A percentile compares a stretch with the other conserved stretches of the same genome.
phyloP scores from a whole-genome alignment of 257 asterid genomes.

The Ocimum tenuiflorum region DNA sequence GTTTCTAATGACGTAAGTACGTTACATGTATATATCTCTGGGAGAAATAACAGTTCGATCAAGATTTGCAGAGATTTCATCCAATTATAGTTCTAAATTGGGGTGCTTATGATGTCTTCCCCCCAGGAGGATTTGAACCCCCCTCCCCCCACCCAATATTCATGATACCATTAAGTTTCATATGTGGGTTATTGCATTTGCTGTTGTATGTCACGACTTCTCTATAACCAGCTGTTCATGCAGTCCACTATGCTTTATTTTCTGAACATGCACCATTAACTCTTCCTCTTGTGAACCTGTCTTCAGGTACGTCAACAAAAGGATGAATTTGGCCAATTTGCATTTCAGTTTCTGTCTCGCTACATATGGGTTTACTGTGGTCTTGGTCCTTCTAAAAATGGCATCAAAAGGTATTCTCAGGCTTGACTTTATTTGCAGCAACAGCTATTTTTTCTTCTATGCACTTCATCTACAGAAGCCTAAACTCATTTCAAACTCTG shows the following conservation, averaged over 20 bases:
- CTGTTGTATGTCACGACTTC: not conserved
- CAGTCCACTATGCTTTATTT: not conserved
- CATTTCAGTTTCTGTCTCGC: conserved; percentile 56
- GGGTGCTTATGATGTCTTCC: too few species aligned
- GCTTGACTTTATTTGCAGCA: not conserved
- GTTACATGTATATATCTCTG: too few species aligned
- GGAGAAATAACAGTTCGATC: not conserved
- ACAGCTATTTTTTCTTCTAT: conserved; percentile 4
- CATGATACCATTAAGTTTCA: not conserved
- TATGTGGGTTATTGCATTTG: not conserved
- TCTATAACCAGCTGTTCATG: not conserved
- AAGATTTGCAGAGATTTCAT: not conserved
- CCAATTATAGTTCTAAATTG: too few species aligned
- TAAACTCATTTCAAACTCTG: not conserved
- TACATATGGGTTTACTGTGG: conserved; percentile 84
- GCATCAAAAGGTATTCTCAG: conserved; percentile 58
- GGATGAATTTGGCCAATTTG: conserved; percentile 50
- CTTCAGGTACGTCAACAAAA: conserved; percentile 72
- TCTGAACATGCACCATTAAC: not conserved
- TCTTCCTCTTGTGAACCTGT: not conserved
- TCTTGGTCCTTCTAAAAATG: conserved; percentile 59
- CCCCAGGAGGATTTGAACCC: too few species aligned
- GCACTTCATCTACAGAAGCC: not conserved
- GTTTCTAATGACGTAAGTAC: too few species aligned
- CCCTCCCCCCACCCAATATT: too few species aligned